phyloP scores from a whole-genome alignment of 2,329 filamentous ascomycete species.

The Trichoderma brevicompactum region DNA sequence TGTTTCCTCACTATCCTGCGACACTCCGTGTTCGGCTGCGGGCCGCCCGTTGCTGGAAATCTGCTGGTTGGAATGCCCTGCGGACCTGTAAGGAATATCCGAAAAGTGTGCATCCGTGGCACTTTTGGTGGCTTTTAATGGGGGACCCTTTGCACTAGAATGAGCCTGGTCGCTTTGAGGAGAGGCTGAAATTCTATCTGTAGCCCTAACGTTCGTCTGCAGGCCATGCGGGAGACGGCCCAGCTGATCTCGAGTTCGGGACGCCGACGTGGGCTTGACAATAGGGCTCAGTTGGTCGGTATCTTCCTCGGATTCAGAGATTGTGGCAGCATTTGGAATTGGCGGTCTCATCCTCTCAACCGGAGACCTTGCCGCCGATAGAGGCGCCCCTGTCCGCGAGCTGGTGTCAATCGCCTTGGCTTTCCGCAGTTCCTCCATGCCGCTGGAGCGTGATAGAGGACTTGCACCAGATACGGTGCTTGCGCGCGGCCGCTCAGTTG shows the following conservation, averaged over 20 bases:
- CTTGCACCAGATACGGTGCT: slow-evolving; percentile 48
- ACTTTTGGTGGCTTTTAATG: slow-evolving; percentile 40
- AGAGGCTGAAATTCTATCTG: slow-evolving; percentile 33
- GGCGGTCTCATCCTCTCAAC: slow-evolving; percentile 41
- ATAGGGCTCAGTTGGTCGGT: slow-evolving; percentile 12
- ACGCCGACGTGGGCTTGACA: not conserved
- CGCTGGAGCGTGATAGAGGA: slow-evolving; percentile 43
- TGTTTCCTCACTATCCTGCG: slow-evolving; percentile 43
- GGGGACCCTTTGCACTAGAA: slow-evolving; percentile 43
- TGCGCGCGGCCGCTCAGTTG: slow-evolving; percentile 48
- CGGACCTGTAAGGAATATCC: slow-evolving; percentile 43
- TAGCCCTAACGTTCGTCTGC: slow-evolving; percentile 30
- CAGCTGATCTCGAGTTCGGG: slow-evolving; percentile 21
- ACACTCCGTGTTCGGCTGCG: slow-evolving; percentile 45
- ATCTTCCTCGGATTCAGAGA: slow-evolving; percentile 52
- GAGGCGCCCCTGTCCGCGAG: slow-evolving; percentile 34
- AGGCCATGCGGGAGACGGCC: slow-evolving; percentile 23
- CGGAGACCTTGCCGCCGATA: slow-evolving; percentile 39
- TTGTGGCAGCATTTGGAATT: slow-evolving; percentile 41
- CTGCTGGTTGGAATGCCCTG: slow-evolving; percentile 36
- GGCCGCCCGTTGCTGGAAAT: slow-evolving; percentile 41
- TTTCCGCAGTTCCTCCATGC: slow-evolving; percentile 47
- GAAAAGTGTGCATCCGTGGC: slow-evolving; percentile 41
- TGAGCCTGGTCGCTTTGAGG: slow-evolving; percentile 30
- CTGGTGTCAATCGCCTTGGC: slow-evolving; percentile 35